phyloP scores from a whole-genome alignment of 2,329 filamentous ascomycete species.

The Fusarium foetens region DNA sequence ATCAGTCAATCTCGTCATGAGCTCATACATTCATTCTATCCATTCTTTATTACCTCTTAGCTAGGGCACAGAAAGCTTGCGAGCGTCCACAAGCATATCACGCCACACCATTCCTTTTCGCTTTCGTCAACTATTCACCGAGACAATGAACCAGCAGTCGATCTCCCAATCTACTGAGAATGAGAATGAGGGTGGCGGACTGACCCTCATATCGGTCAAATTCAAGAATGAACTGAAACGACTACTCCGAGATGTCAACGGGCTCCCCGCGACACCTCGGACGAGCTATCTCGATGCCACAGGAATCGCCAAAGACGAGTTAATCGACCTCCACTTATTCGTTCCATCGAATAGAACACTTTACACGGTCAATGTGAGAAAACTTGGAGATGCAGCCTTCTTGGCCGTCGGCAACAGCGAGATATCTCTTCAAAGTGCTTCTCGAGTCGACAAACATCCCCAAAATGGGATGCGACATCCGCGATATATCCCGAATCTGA shows the following conservation, averaged over 20 bases:
- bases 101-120: no score
- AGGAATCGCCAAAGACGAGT: background rate
- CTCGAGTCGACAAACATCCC: background rate
- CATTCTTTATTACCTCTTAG: background rate
- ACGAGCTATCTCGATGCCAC: background rate
- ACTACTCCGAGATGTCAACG: background rate
- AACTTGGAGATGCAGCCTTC: background rate
- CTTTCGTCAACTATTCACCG: background rate
- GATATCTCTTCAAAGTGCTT: background rate
- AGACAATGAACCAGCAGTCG: background rate
- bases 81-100: background rate
- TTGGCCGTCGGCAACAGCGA: background rate
- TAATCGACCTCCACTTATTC: background rate
- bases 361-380: background rate
- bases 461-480: background rate
- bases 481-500: background rate
- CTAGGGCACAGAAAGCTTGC: no score
- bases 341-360: background rate
- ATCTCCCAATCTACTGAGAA: background rate
- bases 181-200: accelerated
- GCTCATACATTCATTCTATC: background rate
- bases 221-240: background rate
- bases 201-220: background rate
- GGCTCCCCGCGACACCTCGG: background rate
- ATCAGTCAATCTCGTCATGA: background rate